These are phyloP conservation scores for Hanseniaspora hatyaiensis DNA, from an alignment of 805 yeast species.

Conservation along the genomic window DNA sequence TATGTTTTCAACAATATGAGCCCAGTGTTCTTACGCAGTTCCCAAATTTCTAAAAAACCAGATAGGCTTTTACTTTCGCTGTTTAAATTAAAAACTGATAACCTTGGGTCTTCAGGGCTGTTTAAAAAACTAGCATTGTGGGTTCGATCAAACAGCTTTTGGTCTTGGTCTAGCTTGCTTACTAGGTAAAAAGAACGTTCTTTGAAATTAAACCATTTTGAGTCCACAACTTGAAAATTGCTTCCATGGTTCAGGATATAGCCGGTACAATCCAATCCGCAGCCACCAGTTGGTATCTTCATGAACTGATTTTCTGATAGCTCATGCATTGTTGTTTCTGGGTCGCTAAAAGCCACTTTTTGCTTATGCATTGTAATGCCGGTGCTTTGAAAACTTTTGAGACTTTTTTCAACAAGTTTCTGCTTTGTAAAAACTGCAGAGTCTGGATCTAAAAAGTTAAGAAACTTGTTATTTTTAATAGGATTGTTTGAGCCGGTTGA, in stretches of 20 bases:
- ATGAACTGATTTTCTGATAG: constrained; percentile 2
- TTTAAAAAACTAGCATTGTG: background rate
- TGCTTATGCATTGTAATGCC: no score
- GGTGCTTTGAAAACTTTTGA: background rate
- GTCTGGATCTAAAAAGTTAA: no score
- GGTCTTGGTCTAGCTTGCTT: background rate
- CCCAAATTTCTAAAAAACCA: constrained; percentile 9
- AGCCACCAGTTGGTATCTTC: background rate
- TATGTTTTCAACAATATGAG: constrained; percentile 2
- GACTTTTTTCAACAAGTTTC: background rate
- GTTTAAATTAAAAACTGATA: background rate
- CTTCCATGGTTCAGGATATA: constrained; percentile 4
- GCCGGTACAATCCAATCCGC: background rate
- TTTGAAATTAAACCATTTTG: constrained; percentile 1
- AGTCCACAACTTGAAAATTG: background rate
- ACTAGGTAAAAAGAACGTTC: constrained; percentile 4
- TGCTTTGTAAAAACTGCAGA: background rate
- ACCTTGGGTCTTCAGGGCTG: background rate
- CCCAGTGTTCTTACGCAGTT: constrained; percentile 2
- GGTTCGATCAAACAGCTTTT: no score
- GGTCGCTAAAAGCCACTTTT: background rate
- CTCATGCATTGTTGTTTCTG: no score
- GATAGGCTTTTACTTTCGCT: background rate
- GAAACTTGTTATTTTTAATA: background rate
- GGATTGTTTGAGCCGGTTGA: constrained; percentile 4